A percentile compares a stretch with the other conserved stretches of the same genome.
Evolutionary conservation across 2,329 filamentous ascomycete species (phyloP).

Genomic region (Fusarium denticulatum): DNA sequence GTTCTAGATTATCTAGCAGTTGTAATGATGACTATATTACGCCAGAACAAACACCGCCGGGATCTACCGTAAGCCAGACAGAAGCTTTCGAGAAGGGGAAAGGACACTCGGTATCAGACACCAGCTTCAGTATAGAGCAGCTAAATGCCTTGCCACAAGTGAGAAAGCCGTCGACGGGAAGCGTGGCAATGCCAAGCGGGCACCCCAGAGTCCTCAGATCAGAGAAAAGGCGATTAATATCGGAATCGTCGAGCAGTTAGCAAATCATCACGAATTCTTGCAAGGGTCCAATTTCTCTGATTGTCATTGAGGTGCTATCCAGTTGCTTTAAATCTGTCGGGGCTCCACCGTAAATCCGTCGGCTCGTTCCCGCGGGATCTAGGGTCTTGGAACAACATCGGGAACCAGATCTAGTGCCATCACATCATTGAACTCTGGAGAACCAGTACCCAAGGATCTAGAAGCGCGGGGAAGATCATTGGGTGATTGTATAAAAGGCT

Average conservation of each 20-base stretch:
- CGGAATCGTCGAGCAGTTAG: slow-evolving; percentile 20
- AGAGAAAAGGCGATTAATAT: slow-evolving; percentile 2
- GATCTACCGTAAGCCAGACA: slow-evolving; percentile 1
- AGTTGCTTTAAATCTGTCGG: background rate
- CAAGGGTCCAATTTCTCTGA: background rate
- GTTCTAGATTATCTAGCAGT: slow-evolving; percentile 1
- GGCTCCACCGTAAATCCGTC: slow-evolving; percentile 35
- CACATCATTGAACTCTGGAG: slow-evolving; percentile 13
- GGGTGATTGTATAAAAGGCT: slow-evolving; percentile 30
- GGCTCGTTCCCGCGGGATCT: slow-evolving; percentile 26
- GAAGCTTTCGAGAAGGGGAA: background rate
- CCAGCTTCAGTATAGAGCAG: background rate
- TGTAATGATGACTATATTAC: slow-evolving; percentile 20
- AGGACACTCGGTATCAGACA: background rate
- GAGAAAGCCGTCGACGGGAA: background rate
- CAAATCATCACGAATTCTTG: slow-evolving; percentile 21
- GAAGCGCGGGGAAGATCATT: slow-evolving; percentile 25
- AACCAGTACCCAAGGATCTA: background rate
- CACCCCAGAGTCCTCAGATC: slow-evolving; percentile 4
- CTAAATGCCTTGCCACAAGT: background rate
- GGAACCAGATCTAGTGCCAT: slow-evolving; percentile 29
- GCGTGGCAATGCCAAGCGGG: background rate
- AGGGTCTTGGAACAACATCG: background rate
- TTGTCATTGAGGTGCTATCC: background rate
- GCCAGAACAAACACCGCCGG: slow-evolving; percentile 7